These are phyloP conservation scores for Glycine tomentella DNA, from an alignment of 306 rosid species.

Conservation along the genomic window DNA sequence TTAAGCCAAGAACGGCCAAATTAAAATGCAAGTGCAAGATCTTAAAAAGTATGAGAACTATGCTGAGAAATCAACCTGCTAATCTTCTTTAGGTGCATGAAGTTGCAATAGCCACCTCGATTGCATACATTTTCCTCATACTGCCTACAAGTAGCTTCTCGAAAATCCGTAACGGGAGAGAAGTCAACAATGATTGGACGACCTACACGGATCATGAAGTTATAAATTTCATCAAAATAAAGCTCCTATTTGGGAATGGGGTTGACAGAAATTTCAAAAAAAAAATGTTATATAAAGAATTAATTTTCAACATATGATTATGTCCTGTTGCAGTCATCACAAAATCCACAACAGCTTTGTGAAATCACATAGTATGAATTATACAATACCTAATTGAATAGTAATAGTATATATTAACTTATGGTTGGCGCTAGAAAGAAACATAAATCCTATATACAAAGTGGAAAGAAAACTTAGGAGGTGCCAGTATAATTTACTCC, in stretches of 20 bases:
- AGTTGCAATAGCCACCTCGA: slow-evolving; percentile 98
- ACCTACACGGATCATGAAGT: slow-evolving; percentile 54
- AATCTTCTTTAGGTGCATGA: slow-evolving; percentile 97
- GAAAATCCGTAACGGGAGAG: slow-evolving; percentile 98
- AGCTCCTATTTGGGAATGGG: neutral
- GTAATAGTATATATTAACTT: neutral
- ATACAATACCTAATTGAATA: neutral
- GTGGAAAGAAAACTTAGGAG: too few species aligned
- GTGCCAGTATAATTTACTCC: too few species aligned
- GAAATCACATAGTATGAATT: slow-evolving; percentile 17
- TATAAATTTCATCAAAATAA: slow-evolving; percentile 37
- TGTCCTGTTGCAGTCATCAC: neutral
- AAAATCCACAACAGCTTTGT: neutral
- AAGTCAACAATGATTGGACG: slow-evolving; percentile 97
- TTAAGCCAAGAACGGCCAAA: neutral
- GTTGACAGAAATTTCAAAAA: neutral
- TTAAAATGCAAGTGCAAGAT: neutral
- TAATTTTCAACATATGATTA: neutral
- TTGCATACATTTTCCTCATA: slow-evolving; percentile 98
- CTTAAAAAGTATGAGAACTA: neutral
- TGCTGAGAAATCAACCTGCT: slow-evolving; percentile 65
- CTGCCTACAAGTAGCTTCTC: slow-evolving; percentile 99
- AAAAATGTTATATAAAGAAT: neutral
- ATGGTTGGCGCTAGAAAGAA: neutral
- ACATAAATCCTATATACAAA: too few species aligned